These are phyloP conservation scores for Adansonia rubrostipa DNA, from an alignment of 441 rosid species.

Conservation along the genomic window DNA sequence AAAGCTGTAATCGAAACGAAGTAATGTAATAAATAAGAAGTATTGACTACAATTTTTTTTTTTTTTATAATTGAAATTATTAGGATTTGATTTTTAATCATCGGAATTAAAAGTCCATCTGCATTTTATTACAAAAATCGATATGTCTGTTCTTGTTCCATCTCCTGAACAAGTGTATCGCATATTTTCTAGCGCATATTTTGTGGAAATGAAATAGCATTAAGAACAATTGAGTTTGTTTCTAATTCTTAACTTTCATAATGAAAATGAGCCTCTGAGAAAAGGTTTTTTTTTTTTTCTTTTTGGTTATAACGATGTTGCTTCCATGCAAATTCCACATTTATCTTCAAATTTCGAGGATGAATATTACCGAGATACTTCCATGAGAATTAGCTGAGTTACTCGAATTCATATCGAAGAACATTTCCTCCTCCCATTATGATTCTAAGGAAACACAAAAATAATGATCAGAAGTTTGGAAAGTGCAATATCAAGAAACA, in stretches of 20 bases:
- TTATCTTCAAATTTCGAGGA: too few species aligned
- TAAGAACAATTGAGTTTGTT: neutral
- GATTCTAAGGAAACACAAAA: neutral
- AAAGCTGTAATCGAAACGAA: too few species aligned
- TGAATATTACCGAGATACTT: neutral
- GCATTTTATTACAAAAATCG: neutral
- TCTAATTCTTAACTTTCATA: neutral
- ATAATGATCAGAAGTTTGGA: neutral
- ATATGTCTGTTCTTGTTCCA: neutral
- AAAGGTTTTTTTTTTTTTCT: neutral
- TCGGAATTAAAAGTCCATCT: too few species aligned
- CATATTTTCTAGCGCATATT: too few species aligned
- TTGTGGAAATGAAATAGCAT: neutral
- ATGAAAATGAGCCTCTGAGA: neutral
- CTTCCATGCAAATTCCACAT: too few species aligned
- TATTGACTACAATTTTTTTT: too few species aligned
- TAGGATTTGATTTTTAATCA: too few species aligned
- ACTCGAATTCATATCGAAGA: neutral
- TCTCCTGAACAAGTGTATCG: neutral
- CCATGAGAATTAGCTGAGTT: neutral
- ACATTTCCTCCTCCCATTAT: neutral
- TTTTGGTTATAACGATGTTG: too few species aligned
- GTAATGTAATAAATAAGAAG: too few species aligned
- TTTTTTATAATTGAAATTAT: too few species aligned
- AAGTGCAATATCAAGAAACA: neutral